Conservation (phyloP, 2,329 filamentous ascomycete species). For the Fusarium piperis region DNA sequence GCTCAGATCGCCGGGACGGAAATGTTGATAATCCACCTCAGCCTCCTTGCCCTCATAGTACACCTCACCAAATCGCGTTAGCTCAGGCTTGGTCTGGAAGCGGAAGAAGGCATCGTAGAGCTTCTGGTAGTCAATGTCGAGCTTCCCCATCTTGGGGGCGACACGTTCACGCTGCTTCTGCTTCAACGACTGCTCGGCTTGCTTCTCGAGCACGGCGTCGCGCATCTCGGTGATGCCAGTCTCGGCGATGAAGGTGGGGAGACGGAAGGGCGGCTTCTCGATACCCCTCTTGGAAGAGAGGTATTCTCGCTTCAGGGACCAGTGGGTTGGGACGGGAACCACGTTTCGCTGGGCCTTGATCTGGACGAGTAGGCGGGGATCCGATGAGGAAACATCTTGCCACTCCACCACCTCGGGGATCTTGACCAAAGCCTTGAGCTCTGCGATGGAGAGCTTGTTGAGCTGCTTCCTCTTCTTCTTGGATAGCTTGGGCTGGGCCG, state of each 20-base stretch:
- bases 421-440: constrained; percentile 89
- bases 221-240: constrained; percentile 99
- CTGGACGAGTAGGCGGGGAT: constrained; percentile 88
- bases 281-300: constrained; percentile 96
- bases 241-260: constrained; percentile 96
- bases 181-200: constrained; percentile 89
- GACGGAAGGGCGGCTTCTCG: constrained; percentile 90
- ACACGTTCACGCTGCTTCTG: constrained; percentile 96
- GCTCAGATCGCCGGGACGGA: constrained; percentile 88
- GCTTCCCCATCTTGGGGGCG: constrained; percentile 92
- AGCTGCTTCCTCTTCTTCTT: constrained; percentile 95
- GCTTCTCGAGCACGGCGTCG: constrained; percentile 94
- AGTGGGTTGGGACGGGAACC: constrained; percentile 92
- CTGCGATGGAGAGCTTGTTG: constrained; percentile 92
- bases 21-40: constrained; percentile 91
- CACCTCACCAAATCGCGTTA: constrained; percentile 97
- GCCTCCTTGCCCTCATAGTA: constrained; percentile 99
- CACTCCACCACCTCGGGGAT: constrained; percentile 97
- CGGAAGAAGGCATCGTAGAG: constrained; percentile 98
- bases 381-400: constrained; percentile 92
- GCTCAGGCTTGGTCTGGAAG: constrained; percentile 93
- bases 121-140: constrained; percentile 98
- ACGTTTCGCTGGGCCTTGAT: constrained; percentile 97
- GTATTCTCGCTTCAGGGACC: constrained; percentile 97
- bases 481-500: constrained; percentile 76